Evolutionary conservation across 2,329 filamentous ascomycete genomes (phyloP), one percentile per base, ranked within the genome.

Genomic region (Xylaria sp.): DNA sequence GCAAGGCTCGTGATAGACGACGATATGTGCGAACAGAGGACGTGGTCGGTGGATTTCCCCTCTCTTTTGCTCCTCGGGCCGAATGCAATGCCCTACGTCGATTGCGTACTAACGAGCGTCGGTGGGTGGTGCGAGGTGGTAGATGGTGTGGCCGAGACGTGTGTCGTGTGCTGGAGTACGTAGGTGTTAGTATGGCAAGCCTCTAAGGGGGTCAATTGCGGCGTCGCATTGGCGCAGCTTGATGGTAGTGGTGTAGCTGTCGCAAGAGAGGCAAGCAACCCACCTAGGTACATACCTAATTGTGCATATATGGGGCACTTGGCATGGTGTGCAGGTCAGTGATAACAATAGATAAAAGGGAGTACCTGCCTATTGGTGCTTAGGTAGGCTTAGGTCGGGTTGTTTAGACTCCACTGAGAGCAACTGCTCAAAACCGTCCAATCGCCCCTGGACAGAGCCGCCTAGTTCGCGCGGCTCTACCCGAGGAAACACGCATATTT

Each of bases 91-190:
- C 55, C n/a, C n/a, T 55, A 5, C 13, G 58, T 44, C 3, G 53
- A 59, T 55, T 27, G 48, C 55, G 51, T 50, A 32, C 12, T 66
- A 70, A 70, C 62, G 69, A 69, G 62, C 54, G 66, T 66, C 59
- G 62, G 65, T 3, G 25, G 48, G 37, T n/a, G 42, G 42, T 13
- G 51, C 8, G 61, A 40, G 25, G 53, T 27, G 23, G 40, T 2
- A 29, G 54, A 27, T 5, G 42, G 27, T 25, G 27, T 12, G 32
- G 50, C 53, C 23, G 44, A 48, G 42, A 13, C 16, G 54, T 27
- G 27, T 3, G 37, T 64, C 54, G 47, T 54, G 3, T 21, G 44
- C 29, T 29, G 21, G 37, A 44, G n/a, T n/a, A n/a, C n/a, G n/a
- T n/a, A n/a, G n/a, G n/a, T 27, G 29, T 9, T 18, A 2, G n/a